These are phyloP conservation scores for Xylariaceae sp. DNA, from an alignment of 2,329 filamentous ascomycete species.

Conservation along the genomic window DNA sequence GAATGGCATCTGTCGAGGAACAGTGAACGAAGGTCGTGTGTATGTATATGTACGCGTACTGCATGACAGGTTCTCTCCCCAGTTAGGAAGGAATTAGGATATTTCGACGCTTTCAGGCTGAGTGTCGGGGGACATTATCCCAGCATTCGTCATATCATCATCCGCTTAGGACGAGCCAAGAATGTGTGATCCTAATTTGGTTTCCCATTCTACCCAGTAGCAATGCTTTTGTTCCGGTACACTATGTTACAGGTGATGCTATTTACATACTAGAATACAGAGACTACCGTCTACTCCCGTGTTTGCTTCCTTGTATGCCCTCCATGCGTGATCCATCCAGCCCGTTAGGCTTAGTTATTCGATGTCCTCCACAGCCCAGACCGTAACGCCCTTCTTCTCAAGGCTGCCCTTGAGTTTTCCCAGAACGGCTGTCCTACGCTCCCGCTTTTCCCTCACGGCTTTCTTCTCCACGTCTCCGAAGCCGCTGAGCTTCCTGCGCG, in stretches of 20 bases:
- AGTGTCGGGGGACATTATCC: background rate
- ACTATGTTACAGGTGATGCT: background rate
- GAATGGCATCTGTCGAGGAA: background rate
- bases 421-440: conserved; percentile 56
- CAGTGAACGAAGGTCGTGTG: too few species aligned
- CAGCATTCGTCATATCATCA: background rate
- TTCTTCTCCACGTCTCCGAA: conserved; percentile 63
- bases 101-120: background rate
- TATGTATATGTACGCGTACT: background rate
- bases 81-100: background rate
- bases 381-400: conserved; percentile 52
- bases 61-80: background rate
- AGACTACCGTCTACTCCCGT: background rate
- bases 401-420: conserved; percentile 54
- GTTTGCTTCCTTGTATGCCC: background rate
- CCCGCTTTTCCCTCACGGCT: conserved; percentile 56
- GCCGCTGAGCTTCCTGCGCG: conserved; percentile 64
- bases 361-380: conserved; percentile 54
- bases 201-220: background rate
- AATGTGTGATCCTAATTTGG: background rate
- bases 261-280: background rate
- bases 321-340: background rate
- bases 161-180: too few species aligned
- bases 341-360: conserved; percentile 37
- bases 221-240: background rate